A percentile compares a stretch with the other conserved stretches of the same genome.
phyloP scores from a whole-genome alignment of 805 yeast species.

The Ogataea pilisensis region DNA sequence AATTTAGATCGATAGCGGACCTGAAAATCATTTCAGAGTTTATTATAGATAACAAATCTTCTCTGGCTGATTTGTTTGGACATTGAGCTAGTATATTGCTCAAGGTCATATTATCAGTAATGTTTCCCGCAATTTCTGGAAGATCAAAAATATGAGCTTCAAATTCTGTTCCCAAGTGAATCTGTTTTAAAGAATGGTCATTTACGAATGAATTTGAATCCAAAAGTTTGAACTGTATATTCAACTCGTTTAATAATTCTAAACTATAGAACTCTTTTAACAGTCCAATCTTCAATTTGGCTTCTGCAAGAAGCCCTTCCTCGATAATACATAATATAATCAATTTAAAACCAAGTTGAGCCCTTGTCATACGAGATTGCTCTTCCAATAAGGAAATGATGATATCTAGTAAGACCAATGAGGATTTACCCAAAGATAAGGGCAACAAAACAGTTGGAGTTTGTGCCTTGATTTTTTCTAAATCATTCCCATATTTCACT shows the following conservation, averaged over 20 bases:
- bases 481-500: conserved; percentile 52
- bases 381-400: conserved; percentile 55
- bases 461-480: conserved; percentile 20
- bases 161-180: conserved; percentile 33
- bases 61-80: conserved; percentile 56
- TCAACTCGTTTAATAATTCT: conserved; percentile 22
- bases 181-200: conserved; percentile 27
- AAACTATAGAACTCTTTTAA: conserved; percentile 14
- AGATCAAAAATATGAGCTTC: conserved; percentile 8
- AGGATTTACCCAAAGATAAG: conserved; percentile 62
- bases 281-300: neutral
- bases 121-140: conserved; percentile 4
- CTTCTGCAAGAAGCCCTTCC: conserved; percentile 11
- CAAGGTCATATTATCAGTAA: conserved; percentile 14
- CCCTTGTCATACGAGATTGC: conserved; percentile 54
- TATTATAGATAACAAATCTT: conserved; percentile 54
- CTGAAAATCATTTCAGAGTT: conserved; percentile 42
- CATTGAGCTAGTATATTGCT: conserved; percentile 35
- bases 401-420: conserved; percentile 67
- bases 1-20: conserved; percentile 40
- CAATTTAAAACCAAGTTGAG: conserved; percentile 63
- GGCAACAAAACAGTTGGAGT: conserved; percentile 52
- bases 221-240: conserved; percentile 37
- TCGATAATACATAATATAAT: conserved; percentile 49
- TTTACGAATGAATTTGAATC: conserved; percentile 38